Percentiles rank a stretch among this genome's conserved stretches.
phyloP scores from a whole-genome alignment of 345 rosid genomes.

The Corchorus capsularis region DNA sequence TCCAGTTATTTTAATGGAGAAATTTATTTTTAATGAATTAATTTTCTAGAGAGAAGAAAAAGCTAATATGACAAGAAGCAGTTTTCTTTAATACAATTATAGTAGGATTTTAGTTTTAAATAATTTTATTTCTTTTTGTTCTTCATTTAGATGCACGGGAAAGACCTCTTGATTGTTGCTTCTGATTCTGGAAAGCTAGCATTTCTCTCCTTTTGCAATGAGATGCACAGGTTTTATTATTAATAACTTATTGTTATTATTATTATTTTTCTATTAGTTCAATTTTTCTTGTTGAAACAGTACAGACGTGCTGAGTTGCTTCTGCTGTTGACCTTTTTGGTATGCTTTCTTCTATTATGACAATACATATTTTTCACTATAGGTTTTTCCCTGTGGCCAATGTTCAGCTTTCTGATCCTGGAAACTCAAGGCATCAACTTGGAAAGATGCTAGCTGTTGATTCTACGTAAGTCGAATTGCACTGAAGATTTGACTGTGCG shows the following conservation, averaged over 20 bases:
- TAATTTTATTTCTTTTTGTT: conserved; percentile 19
- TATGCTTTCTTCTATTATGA: conserved; percentile 17
- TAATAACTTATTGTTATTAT: no score
- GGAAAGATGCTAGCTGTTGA: conserved; percentile 89
- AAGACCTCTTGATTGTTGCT: conserved; percentile 78
- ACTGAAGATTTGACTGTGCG: not conserved
- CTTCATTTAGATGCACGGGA: conserved; percentile 57
- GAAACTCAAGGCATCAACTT: conserved; percentile 77
- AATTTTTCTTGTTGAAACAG: conserved; percentile 19
- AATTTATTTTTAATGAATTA: not conserved
- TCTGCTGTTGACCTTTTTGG: conserved; percentile 14
- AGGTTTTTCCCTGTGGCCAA: conserved; percentile 90
- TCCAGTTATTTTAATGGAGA: not conserved
- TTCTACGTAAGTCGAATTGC: conserved; percentile 57
- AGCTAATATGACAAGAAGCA: not conserved
- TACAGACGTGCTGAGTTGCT: conserved; percentile 14
- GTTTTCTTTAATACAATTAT: not conserved
- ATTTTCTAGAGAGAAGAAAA: conserved; percentile 15
- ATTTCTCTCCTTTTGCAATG: conserved; percentile 84
- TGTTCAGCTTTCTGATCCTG: conserved; percentile 80
- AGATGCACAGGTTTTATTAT: conserved; percentile 84
- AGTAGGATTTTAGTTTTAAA: not conserved
- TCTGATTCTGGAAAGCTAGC: conserved; percentile 99
- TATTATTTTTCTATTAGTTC: conserved; percentile 5
- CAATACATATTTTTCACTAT: conserved; percentile 30